Percentiles rank a stretch among this genome's conserved stretches.
Conservation (phyloP, 176 grass and related monocot genomes). For the Luzula sylvatica region DNA sequence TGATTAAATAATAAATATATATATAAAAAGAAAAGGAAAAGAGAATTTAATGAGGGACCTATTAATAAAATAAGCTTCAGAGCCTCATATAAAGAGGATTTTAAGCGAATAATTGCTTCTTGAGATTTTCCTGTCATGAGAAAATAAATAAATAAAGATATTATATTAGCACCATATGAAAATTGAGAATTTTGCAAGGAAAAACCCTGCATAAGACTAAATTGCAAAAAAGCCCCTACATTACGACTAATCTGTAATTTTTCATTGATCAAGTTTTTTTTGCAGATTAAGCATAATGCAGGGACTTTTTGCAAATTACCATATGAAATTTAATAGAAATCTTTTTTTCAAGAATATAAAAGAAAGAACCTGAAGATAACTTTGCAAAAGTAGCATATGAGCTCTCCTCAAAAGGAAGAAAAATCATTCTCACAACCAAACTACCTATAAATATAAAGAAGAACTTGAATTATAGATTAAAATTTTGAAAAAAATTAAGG, state of each 20-base stretch:
- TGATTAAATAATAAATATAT: neutral
- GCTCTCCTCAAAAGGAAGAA: slow-evolving; percentile 99
- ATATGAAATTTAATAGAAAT: neutral
- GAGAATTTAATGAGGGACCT: slow-evolving; percentile 38
- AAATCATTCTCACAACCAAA: slow-evolving; percentile 94
- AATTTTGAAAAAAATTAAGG: slow-evolving; percentile 5
- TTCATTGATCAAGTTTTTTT: too few relatives aligned
- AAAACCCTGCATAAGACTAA: too few relatives aligned
- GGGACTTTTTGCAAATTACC: too few relatives aligned
- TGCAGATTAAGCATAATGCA: too few relatives aligned
- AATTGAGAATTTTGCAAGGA: too few relatives aligned
- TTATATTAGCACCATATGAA: too few relatives aligned
- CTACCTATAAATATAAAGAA: slow-evolving; percentile 50
- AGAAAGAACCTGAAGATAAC: slow-evolving; percentile 72
- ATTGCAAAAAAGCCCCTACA: too few relatives aligned
- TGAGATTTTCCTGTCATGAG: slow-evolving; percentile 50
- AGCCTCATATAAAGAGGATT: slow-evolving; percentile 63
- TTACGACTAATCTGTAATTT: too few relatives aligned
- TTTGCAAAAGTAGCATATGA: slow-evolving; percentile 84
- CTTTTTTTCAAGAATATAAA: neutral
- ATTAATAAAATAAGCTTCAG: slow-evolving; percentile 87
- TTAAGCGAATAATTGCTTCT: slow-evolving; percentile 39
- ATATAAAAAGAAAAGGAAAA: neutral
- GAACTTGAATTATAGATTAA: slow-evolving; percentile 6
- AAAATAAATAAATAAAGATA: slow-evolving; percentile 19